Evolutionary conservation across 2,329 filamentous ascomycete species (phyloP).

Genomic region (Epichloe sylvatica): DNA sequence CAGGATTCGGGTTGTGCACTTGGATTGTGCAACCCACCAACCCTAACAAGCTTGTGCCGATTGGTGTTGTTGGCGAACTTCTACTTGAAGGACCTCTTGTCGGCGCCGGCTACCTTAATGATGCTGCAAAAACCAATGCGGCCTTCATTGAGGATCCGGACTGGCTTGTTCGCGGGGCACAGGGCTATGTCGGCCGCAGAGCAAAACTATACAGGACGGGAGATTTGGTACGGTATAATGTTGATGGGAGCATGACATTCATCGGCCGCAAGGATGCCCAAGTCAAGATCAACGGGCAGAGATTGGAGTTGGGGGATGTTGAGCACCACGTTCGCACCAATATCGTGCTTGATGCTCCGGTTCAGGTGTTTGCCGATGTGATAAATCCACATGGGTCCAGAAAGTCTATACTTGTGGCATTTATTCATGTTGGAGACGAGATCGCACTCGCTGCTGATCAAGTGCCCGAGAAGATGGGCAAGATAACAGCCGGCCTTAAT

Average conservation of each 20-base stretch:
- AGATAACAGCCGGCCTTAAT: neutral
- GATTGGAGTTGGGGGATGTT: conserved; percentile 28
- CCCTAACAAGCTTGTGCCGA: conserved; percentile 12
- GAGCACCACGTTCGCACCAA: conserved; percentile 6
- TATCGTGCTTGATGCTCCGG: neutral
- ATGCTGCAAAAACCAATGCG: conserved; percentile 28
- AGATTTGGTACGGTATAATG: conserved; percentile 29
- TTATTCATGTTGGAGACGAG: neutral
- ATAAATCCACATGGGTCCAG: neutral
- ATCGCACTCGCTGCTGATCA: neutral
- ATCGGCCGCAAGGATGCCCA: conserved; percentile 39
- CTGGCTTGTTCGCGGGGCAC: conserved; percentile 7
- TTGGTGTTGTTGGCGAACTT: conserved; percentile 23
- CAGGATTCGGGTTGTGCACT: conserved; percentile 2
- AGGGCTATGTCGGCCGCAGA: neutral
- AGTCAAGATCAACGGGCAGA: conserved; percentile 40
- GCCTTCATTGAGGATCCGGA: conserved; percentile 29
- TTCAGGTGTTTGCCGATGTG: conserved; percentile 1
- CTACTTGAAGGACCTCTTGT: conserved; percentile 29
- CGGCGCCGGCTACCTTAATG: conserved; percentile 34
- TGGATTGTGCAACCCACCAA: conserved; percentile 2
- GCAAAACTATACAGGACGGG: conserved; percentile 30
- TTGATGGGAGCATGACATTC: conserved; percentile 22
- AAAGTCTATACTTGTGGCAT: neutral
- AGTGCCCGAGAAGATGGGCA: neutral